A percentile compares a stretch with the other conserved stretches of the same genome.
These are phyloP conservation scores for Panicum virgatum DNA, from an alignment of 202 grass and related monocot species.

Conservation along the genomic window DNA sequence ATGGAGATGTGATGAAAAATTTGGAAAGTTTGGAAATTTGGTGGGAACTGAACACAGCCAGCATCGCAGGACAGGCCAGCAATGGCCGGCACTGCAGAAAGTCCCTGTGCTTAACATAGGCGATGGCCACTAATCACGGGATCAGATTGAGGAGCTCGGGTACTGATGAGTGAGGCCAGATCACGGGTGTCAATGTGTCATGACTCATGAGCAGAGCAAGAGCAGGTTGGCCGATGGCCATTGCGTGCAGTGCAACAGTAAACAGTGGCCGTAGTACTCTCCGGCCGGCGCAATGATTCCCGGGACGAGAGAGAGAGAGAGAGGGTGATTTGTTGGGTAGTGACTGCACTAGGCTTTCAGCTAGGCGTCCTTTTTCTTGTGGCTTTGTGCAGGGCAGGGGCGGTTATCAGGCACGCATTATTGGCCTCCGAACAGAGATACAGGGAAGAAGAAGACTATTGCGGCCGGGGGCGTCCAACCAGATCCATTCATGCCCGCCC, in stretches of 20 bases:
- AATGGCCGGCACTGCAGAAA: too few relatives aligned
- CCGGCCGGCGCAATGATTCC: not conserved
- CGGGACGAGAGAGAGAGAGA: not conserved
- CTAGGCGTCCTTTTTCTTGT: not conserved
- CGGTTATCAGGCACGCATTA: not conserved
- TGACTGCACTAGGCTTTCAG: not conserved
- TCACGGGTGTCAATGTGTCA: too few relatives aligned
- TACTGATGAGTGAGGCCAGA: not conserved
- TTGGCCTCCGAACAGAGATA: not conserved
- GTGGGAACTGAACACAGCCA: too few relatives aligned
- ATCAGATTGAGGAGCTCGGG: not conserved
- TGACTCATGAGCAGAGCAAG: not conserved
- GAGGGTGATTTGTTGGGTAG: slow-evolving; percentile 10
- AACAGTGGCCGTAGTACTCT: not conserved
- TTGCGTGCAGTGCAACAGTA: not conserved
- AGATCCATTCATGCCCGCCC: not conserved
- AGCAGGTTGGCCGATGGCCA: not conserved
- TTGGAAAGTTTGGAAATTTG: too few relatives aligned
- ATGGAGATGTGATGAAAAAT: too few relatives aligned
- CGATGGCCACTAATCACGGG: not conserved
- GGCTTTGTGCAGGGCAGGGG: not conserved
- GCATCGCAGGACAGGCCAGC: too few relatives aligned
- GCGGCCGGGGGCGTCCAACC: not conserved
- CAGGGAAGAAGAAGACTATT: not conserved
- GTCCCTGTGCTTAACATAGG: too few relatives aligned